These are phyloP conservation scores for Pestalotiopsis sp. DNA, from an alignment of 2,329 filamentous ascomycete species.

Conservation along the genomic window DNA sequence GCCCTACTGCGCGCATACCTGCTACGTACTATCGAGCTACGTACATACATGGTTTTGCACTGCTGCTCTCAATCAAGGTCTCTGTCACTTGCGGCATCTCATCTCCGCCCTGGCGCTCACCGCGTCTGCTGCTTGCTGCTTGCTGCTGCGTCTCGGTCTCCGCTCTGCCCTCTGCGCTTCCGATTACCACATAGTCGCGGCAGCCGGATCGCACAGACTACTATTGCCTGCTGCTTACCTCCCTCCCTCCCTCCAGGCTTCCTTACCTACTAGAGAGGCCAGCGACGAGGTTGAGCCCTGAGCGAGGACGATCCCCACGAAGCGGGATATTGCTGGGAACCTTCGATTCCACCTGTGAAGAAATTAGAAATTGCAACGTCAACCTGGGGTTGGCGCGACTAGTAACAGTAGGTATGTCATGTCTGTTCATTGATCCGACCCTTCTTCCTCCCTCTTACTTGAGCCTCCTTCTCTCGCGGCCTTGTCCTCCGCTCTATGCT, in stretches of 20 bases:
- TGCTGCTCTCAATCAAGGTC: not conserved
- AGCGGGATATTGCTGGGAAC: constrained; percentile 2
- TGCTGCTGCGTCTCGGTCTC: not conserved
- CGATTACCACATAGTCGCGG: constrained; percentile 3
- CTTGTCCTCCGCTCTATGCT: not conserved
- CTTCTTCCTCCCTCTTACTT: not conserved
- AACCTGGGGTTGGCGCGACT: not conserved
- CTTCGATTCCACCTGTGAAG: constrained; percentile 12
- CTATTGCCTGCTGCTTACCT: not conserved
- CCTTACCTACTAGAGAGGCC: too few species aligned
- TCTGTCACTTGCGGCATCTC: not conserved
- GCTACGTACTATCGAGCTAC: not conserved
- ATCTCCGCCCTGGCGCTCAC: constrained; percentile 1
- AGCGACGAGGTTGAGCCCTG: constrained; percentile 9
- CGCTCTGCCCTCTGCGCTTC: not conserved
- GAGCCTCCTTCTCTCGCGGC: not conserved
- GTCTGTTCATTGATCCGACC: not conserved
- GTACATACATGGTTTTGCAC: not conserved
- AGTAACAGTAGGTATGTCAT: constrained; percentile 9
- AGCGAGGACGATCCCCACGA: constrained; percentile 8
- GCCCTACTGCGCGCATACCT: not conserved
- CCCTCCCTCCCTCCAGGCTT: not conserved
- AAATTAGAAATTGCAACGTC: constrained; percentile 15
- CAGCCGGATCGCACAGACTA: constrained; percentile 1
- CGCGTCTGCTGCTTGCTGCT: not conserved